Conservation (phyloP, 768 basidiomycete species). For the Hygrocybe coccinea region DNA sequence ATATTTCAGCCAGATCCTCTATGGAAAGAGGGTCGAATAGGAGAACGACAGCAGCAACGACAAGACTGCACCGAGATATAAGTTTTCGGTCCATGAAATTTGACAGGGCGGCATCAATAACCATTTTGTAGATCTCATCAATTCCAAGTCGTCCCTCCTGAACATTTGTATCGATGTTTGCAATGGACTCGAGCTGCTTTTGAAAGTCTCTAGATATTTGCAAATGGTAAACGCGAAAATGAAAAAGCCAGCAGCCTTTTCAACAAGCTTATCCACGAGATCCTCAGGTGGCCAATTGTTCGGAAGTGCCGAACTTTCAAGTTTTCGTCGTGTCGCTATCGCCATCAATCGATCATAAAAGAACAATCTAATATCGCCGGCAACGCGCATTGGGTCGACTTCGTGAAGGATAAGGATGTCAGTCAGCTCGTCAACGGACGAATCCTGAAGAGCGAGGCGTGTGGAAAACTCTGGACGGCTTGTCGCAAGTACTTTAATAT, state of each 20-base stretch:
- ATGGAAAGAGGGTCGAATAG: background rate
- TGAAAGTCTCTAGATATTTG: slow-evolving; percentile 13
- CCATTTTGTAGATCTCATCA: slow-evolving; percentile 12
- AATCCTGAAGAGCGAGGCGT: background rate
- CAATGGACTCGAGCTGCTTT: slow-evolving; percentile 11
- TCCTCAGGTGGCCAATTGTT: background rate
- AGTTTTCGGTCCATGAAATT: background rate
- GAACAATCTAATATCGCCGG: slow-evolving; percentile 18
- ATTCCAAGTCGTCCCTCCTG: slow-evolving; percentile 18
- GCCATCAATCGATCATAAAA: slow-evolving; percentile 9
- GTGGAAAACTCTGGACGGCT: slow-evolving; percentile 13
- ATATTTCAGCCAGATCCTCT: background rate
- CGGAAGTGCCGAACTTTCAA: background rate
- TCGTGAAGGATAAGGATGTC: slow-evolving; percentile 1
- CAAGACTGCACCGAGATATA: background rate
- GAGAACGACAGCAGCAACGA: background rate
- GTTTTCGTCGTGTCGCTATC: slow-evolving; percentile 7
- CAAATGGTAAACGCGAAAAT: slow-evolving; percentile 1
- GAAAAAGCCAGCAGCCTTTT: background rate
- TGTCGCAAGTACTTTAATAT: background rate
- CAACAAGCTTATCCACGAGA: background rate
- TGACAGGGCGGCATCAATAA: slow-evolving; percentile 7
- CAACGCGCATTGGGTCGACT: background rate
- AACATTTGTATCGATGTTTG: slow-evolving; percentile 9
- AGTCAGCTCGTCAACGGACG: background rate